phyloP scores from a whole-genome alignment of 2,329 filamentous ascomycete species.

The Diaporthe sp. region DNA sequence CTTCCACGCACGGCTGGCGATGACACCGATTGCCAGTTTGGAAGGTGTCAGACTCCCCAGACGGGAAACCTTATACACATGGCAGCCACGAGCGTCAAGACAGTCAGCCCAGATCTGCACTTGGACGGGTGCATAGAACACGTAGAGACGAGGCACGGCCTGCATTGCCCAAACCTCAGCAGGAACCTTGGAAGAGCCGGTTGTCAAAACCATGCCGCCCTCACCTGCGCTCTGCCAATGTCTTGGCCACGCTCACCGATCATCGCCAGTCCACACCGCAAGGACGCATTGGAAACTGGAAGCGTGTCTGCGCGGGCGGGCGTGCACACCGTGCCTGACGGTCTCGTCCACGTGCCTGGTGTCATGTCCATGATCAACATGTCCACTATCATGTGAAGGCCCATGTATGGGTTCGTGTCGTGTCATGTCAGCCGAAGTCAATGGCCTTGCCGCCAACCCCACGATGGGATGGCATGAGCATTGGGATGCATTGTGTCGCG shows the following conservation, averaged over 20 bases:
- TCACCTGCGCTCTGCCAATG: constrained; percentile 19
- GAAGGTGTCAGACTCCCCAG: constrained; percentile 12
- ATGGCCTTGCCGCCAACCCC: neutral
- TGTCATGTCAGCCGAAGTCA: constrained; percentile 28
- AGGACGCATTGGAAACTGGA: constrained; percentile 10
- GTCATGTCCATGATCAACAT: constrained; percentile 6
- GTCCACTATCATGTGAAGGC: no score
- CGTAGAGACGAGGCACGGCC: neutral
- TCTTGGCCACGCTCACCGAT: constrained; percentile 14
- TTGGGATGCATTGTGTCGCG: constrained; percentile 14
- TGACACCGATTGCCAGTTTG: neutral
- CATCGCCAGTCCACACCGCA: constrained; percentile 12
- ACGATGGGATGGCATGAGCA: constrained; percentile 32
- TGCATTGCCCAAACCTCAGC: neutral
- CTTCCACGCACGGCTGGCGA: neutral
- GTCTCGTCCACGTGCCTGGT: neutral
- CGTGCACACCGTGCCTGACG: neutral
- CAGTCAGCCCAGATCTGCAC: neutral
- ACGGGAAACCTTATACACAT: neutral
- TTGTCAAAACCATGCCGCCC: constrained; percentile 6
- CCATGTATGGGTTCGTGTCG: neutral
- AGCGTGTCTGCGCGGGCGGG: constrained; percentile 9
- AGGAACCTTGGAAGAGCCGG: neutral
- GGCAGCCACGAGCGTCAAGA: neutral
- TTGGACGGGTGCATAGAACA: neutral